Percentiles rank a stretch among this genome's conserved stretches.
These are phyloP conservation scores for Proliferodiscus dingleyae DNA, from an alignment of 2,329 filamentous ascomycete species.

Conservation along the genomic window DNA sequence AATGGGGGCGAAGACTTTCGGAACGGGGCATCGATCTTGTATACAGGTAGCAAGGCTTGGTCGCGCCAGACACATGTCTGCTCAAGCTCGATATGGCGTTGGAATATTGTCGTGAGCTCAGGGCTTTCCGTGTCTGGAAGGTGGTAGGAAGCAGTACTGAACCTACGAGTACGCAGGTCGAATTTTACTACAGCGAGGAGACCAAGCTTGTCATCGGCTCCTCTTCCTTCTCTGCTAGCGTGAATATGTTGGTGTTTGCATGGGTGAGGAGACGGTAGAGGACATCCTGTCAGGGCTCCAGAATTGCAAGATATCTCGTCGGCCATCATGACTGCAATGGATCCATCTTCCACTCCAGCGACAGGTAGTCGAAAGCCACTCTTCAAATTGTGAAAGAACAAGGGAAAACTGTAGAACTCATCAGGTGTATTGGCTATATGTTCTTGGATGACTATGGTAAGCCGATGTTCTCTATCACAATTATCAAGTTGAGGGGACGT, in stretches of 20 bases:
- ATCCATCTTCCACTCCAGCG: conserved; percentile 1
- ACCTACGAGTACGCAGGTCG: conserved; percentile 7
- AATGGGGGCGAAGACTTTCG: neutral
- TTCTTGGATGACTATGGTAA: conserved; percentile 4
- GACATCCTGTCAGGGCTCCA: neutral
- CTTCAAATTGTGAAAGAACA: neutral
- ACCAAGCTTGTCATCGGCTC: neutral
- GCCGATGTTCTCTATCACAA: neutral
- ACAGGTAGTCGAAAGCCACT: neutral
- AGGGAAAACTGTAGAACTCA: neutral
- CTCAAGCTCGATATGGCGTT: neutral
- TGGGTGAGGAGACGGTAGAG: neutral
- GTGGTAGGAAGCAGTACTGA: conserved; percentile 7
- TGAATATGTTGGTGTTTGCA: neutral
- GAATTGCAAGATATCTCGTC: neutral
- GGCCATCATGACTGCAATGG: neutral
- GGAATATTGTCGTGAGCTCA: neutral
- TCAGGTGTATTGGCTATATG: neutral
- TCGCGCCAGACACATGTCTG: conserved; percentile 1
- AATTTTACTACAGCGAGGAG: conserved; percentile 9
- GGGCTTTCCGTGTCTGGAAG: neutral
- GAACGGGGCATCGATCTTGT: neutral
- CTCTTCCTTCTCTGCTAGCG: neutral
- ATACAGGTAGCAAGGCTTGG: conserved; percentile 1
- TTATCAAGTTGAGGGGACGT: neutral